Percentiles rank a stretch among this genome's conserved stretches.
Evolutionary conservation across 768 basidiomycete genomes (phyloP).

Genomic region (Trametes maxima): DNA sequence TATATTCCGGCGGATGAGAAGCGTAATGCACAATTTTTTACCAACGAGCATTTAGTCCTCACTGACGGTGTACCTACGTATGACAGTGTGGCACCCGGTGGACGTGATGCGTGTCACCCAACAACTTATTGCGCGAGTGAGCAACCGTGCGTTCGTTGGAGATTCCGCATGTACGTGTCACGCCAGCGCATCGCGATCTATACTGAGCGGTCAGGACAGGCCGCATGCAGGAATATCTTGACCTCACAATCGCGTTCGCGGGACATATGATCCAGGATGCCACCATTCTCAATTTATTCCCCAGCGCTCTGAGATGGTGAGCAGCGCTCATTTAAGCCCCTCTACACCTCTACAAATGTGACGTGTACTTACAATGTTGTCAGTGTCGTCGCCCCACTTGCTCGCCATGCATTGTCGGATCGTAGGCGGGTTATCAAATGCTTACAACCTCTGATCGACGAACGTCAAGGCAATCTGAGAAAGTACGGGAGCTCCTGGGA

Average conservation of each 20-base stretch:
- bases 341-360: not conserved
- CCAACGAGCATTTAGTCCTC: too few relatives aligned
- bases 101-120: not conserved
- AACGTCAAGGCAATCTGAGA: conserved; percentile 28
- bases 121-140: conserved; percentile 42
- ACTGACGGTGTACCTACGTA: too few relatives aligned
- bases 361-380: not conserved
- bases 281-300: not conserved
- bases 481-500: conserved; percentile 32
- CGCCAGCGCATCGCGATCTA: not conserved
- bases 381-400: not conserved
- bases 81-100: not conserved
- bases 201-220: not conserved
- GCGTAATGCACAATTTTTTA: too few relatives aligned
- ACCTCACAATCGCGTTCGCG: not conserved
- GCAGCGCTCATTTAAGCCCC: not conserved
- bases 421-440: not conserved
- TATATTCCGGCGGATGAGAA: too few relatives aligned
- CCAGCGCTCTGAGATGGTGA: not conserved
- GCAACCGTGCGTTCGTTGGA: conserved; percentile 52
- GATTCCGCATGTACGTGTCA: conserved; percentile 45
- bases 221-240: not conserved
- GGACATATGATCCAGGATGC: not conserved
- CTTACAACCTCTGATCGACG: conserved; percentile 35
- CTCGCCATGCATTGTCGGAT: not conserved